Evolutionary conservation across 495 filamentous ascomycete species (phyloP).

Genomic region (Parathielavia appendiculata): DNA sequence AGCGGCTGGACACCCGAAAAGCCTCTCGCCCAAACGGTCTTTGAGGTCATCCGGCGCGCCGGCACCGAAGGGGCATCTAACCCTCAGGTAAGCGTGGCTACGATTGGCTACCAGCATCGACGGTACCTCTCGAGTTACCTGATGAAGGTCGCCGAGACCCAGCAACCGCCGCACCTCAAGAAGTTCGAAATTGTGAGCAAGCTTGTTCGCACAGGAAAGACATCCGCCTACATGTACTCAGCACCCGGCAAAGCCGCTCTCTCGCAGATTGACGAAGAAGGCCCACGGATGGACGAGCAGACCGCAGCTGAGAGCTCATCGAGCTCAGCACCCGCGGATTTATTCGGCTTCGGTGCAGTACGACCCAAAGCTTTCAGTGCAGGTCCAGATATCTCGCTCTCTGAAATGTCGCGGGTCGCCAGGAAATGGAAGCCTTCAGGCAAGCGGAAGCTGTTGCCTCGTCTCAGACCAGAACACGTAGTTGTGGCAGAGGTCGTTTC

Average conservation of each 20-base stretch:
- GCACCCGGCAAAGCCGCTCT: constrained; percentile 9
- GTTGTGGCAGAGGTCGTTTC: neutral
- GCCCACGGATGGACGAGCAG: neutral
- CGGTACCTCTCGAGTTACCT: constrained; percentile 42
- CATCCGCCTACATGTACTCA: constrained; percentile 44
- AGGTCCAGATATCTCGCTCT: constrained; percentile 19
- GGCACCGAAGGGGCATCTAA: constrained; percentile 41
- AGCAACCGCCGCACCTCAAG: constrained; percentile 42
- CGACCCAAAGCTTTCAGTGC: constrained; percentile 22
- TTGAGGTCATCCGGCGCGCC: constrained; percentile 41
- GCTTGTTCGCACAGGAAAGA: constrained; percentile 40
- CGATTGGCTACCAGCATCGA: constrained; percentile 40
- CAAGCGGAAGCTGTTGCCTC: constrained; percentile 30
- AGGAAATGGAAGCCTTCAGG: constrained; percentile 13
- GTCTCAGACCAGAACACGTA: neutral
- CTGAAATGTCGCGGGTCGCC: constrained; percentile 20
- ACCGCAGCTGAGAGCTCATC: neutral
- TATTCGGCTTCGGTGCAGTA: constrained; percentile 29
- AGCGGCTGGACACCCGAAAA: constrained; percentile 42
- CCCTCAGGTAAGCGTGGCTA: constrained; percentile 38
- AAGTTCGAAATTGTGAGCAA: constrained; percentile 40
- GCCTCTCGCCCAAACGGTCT: constrained; percentile 39
- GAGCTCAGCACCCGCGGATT: neutral
- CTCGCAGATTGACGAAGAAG: neutral
- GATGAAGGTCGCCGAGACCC: constrained; percentile 36